Percentiles rank a stretch among this genome's conserved stretches.
phyloP scores from a whole-genome alignment of 306 rosid genomes.

The Gleditsia sinensis region DNA sequence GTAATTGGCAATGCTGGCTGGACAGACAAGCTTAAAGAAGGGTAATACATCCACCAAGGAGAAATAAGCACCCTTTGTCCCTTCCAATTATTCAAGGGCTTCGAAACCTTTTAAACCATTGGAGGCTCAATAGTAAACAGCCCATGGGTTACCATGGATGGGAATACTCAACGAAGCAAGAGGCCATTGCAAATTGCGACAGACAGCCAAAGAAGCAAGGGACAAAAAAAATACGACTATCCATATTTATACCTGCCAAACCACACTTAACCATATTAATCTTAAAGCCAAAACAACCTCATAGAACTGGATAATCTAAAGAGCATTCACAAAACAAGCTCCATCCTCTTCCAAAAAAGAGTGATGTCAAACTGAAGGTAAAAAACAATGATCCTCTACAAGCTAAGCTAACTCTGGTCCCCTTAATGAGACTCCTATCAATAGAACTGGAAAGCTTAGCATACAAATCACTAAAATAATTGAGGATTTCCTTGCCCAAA shows the following conservation, averaged over 20 bases:
- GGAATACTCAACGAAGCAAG: background rate
- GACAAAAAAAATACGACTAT: background rate
- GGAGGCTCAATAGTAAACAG: background rate
- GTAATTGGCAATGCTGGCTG: background rate
- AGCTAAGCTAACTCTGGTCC: too few relatives aligned
- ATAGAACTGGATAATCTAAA: too few relatives aligned
- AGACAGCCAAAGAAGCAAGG: background rate
- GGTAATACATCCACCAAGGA: background rate
- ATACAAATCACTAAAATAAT: too few relatives aligned
- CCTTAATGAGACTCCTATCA: too few relatives aligned
- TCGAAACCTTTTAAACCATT: background rate
- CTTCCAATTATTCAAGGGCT: background rate
- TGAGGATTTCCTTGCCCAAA: too few relatives aligned
- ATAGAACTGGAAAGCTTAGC: too few relatives aligned
- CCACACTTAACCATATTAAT: background rate
- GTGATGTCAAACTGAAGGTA: too few relatives aligned
- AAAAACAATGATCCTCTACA: too few relatives aligned
- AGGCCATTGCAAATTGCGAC: background rate
- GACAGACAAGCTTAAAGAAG: background rate
- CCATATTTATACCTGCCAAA: background rate
- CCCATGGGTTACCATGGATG: background rate
- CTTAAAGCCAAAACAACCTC: background rate
- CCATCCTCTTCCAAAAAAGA: too few relatives aligned
- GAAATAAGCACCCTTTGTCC: background rate
- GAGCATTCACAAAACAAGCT: too few relatives aligned